Conservation (phyloP, 768 basidiomycete species). For the Podaxis rugospora region DNA sequence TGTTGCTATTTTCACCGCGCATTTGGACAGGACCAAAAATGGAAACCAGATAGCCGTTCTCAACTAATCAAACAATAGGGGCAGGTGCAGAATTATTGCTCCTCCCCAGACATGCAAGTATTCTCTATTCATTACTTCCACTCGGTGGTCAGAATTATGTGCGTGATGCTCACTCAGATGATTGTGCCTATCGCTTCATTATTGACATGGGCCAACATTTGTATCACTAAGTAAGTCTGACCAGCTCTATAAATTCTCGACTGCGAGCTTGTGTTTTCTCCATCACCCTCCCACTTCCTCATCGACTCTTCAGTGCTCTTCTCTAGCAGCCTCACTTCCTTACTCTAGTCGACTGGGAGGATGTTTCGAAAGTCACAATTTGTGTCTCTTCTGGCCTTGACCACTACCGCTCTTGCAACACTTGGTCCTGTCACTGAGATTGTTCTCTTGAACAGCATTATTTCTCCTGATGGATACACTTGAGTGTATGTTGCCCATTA, state of each 20-base stretch:
- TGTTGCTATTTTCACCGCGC: not conserved
- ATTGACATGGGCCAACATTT: not conserved
- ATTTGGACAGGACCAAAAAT: not conserved
- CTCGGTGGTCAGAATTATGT: not conserved
- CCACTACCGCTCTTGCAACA: not conserved
- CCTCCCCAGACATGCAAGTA: not conserved
- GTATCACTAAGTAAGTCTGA: not conserved
- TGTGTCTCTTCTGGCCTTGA: not conserved
- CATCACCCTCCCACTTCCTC: not conserved
- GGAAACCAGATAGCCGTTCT: not conserved
- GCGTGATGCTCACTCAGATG: not conserved
- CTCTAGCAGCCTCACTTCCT: not conserved
- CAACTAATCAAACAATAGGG: not conserved
- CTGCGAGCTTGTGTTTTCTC: not conserved
- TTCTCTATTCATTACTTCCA: not conserved
- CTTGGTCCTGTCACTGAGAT: constrained; percentile 17
- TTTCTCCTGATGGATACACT: not conserved
- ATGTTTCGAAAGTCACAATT: not conserved
- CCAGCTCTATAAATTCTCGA: not conserved
- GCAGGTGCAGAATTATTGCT: not conserved
- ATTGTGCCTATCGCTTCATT: not conserved
- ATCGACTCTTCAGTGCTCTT: not conserved
- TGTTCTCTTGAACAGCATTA: not conserved
- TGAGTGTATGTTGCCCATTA: not conserved
- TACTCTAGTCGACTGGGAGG: not conserved